phyloP scores from a whole-genome alignment of 2,329 filamentous ascomycete species.

The Bipolaris gigantea region DNA sequence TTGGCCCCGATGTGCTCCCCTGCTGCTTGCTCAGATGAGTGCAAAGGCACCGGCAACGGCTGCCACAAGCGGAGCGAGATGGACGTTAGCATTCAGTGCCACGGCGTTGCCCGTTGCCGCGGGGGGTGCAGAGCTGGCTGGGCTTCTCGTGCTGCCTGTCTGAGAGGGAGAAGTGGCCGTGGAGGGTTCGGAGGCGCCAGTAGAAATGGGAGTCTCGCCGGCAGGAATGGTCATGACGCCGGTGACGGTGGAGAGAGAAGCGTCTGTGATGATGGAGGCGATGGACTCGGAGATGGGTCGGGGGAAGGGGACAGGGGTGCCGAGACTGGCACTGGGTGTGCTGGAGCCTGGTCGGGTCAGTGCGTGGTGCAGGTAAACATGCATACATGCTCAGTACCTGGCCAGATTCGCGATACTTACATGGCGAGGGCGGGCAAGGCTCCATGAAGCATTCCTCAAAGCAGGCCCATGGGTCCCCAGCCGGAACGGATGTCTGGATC shows the following conservation, averaged over 20 bases:
- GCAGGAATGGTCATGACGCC: constrained; percentile 22
- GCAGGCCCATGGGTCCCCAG: constrained; percentile 21
- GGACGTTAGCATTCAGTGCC: constrained; percentile 14
- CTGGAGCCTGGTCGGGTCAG: constrained; percentile 13
- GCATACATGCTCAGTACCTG: background rate
- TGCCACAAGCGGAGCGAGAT: constrained; percentile 16
- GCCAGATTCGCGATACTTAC: constrained; percentile 16
- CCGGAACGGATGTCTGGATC: constrained; percentile 32
- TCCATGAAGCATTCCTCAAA: constrained; percentile 32
- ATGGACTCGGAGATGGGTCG: constrained; percentile 1
- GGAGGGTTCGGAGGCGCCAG: constrained; percentile 5
- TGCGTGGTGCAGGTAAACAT: background rate
- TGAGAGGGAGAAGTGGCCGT: background rate
- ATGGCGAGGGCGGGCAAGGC: constrained; percentile 31
- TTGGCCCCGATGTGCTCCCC: background rate
- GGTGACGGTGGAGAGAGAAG: constrained; percentile 8
- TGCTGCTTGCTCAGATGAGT: constrained; percentile 18
- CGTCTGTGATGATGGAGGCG: constrained; percentile 9
- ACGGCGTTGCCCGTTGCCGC: constrained; percentile 24
- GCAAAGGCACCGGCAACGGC: constrained; percentile 31
- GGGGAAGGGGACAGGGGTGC: constrained; percentile 3
- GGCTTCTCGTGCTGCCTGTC: background rate
- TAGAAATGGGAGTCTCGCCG: constrained; percentile 28
- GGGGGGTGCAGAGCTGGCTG: constrained; percentile 1
- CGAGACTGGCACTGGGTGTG: constrained; percentile 14